These are phyloP conservation scores for Volvox africanus DNA, from an alignment of 139 green algal species.

Conservation along the genomic window DNA sequence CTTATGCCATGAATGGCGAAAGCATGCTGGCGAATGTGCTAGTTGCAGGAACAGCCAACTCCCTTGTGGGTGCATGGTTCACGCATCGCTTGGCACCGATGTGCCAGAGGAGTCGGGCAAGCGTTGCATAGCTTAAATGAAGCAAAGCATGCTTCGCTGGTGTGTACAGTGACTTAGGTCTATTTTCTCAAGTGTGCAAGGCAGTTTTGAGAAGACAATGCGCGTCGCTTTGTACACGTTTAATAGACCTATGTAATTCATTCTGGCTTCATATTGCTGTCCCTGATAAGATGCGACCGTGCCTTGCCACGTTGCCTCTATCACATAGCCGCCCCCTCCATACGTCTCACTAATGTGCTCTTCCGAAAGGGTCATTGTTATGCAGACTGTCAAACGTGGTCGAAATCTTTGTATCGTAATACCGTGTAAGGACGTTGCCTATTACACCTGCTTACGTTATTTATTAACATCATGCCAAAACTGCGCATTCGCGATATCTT, in stretches of 20 bases:
- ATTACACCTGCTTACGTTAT: no score
- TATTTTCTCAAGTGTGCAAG: neutral
- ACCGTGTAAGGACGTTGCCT: no score
- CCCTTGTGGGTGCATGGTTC: neutral
- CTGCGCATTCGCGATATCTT: no score
- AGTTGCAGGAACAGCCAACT: neutral
- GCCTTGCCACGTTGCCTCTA: no score
- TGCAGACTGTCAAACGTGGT: no score
- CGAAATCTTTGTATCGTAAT: no score
- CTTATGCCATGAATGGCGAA: neutral
- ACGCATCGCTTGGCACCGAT: neutral
- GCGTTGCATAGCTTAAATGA: neutral
- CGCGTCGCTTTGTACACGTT: neutral
- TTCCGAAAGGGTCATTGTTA: no score
- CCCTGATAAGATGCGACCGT: no score
- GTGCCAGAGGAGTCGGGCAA: neutral
- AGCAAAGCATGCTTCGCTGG: neutral
- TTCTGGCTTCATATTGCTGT: neutral
- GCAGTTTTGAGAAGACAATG: constrained; percentile 38
- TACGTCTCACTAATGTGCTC: no score
- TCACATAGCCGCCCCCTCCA: no score
- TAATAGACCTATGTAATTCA: constrained; percentile 7
- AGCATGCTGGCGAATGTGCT: constrained; percentile 28
- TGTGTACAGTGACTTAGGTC: constrained; percentile 24
- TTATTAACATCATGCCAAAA: no score